phyloP scores from a whole-genome alignment of 768 basidiomycete species.

The Podaxis carcinomalis region DNA sequence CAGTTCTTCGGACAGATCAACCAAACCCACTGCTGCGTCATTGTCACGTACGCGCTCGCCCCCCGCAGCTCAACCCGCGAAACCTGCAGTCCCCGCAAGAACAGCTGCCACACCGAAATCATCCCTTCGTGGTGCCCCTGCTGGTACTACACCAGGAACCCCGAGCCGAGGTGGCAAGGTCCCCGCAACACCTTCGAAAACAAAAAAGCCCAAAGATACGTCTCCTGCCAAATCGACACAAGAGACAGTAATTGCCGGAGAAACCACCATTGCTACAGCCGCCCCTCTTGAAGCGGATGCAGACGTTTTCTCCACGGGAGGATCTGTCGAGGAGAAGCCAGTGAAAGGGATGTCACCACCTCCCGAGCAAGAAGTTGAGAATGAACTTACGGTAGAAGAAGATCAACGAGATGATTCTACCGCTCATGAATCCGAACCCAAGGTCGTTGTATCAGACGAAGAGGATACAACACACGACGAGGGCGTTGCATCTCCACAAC shows the following conservation, averaged over 20 bases:
- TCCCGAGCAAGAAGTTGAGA: constrained; percentile 1
- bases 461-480: not conserved
- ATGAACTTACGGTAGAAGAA: not conserved
- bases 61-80: constrained; percentile 17
- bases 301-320: constrained; percentile 9
- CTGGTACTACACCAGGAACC: not conserved
- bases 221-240: no score
- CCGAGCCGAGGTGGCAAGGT: constrained; percentile 1
- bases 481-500: not conserved
- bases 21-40: constrained; percentile 81
- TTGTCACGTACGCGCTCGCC: constrained; percentile 46
- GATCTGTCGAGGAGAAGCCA: not conserved
- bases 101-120: constrained; percentile 14
- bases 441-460: constrained; percentile 1
- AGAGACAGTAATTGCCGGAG: constrained; percentile 11
- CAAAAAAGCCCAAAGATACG: constrained; percentile 1
- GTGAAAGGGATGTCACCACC: not conserved
- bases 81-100: constrained; percentile 21
- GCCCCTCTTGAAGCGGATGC: constrained; percentile 16
- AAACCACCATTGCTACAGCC: constrained; percentile 14
- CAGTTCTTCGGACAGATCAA: constrained; percentile 60
- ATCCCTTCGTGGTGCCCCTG: not conserved
- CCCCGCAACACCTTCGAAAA: constrained; percentile 11
- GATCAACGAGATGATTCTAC: not conserved
- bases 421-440: not conserved